Percentiles rank a stretch among this genome's conserved stretches.
phyloP scores from a whole-genome alignment of 495 filamentous ascomycete species.

The Aspergillus nidulans region DNA sequence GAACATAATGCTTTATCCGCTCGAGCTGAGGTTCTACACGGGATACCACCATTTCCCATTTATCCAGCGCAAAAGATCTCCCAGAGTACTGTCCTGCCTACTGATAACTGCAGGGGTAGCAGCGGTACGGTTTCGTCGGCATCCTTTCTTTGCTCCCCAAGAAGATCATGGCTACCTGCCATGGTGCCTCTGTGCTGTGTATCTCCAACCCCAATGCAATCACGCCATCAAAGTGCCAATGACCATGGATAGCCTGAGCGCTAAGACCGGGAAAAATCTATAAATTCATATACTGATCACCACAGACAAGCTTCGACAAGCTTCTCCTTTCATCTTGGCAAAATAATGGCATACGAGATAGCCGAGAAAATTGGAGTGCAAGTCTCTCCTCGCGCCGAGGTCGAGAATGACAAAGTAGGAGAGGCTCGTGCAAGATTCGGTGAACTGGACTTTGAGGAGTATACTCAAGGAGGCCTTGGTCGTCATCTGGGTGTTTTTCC shows the following conservation, averaged over 20 bases:
- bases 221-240: not conserved
- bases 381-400: not conserved
- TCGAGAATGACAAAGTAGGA: not conserved
- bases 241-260: not conserved
- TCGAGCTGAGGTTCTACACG: no score
- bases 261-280: not conserved
- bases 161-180: no score
- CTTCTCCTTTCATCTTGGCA: not conserved
- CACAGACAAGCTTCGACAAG: conserved; percentile 1
- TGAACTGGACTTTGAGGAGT: conserved; percentile 1
- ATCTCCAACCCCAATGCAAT: not conserved
- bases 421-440: not conserved
- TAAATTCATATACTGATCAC: not conserved
- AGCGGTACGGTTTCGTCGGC: no score
- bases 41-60: no score
- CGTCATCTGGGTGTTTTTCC: conserved; percentile 4
- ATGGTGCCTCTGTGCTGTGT: no score
- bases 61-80: no score
- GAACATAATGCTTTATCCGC: no score
- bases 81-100: no score
- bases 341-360: not conserved
- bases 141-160: no score
- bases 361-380: not conserved
- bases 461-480: conserved; percentile 2
- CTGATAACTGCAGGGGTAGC: no score